Conservation (phyloP, 2,329 filamentous ascomycete species). For the Emericellopsis cladophorae region DNA sequence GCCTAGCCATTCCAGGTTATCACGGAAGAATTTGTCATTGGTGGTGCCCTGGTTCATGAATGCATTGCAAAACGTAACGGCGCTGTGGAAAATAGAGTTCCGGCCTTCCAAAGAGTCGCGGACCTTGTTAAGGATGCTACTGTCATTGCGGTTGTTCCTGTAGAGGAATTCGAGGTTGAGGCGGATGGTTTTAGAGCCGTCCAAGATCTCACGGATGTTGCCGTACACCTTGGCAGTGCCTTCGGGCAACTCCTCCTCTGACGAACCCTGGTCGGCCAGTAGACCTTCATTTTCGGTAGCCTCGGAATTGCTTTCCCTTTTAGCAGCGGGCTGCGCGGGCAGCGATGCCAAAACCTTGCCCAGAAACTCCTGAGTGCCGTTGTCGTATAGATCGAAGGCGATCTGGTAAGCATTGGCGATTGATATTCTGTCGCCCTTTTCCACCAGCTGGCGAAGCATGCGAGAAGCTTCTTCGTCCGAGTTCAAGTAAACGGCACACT, state of each 20-base stretch:
- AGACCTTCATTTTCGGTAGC: constrained; percentile 35
- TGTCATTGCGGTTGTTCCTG: constrained; percentile 86
- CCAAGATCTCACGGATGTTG: constrained; percentile 57
- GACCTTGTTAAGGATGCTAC: constrained; percentile 88
- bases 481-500: constrained; percentile 92
- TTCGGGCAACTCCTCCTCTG: constrained; percentile 40
- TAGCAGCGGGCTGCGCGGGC: constrained; percentile 35
- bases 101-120: constrained; percentile 89
- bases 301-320: constrained; percentile 24
- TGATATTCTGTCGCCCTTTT: constrained; percentile 65
- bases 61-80: constrained; percentile 92
- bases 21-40: constrained; percentile 95
- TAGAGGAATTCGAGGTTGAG: constrained; percentile 94
- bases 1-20: constrained; percentile 94
- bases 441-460: constrained; percentile 72
- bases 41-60: constrained; percentile 99
- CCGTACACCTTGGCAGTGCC: constrained; percentile 43
- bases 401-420: constrained; percentile 90
- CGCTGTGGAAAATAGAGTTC: constrained; percentile 97
- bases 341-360: constrained; percentile 77
- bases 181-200: constrained; percentile 87
- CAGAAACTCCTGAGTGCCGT: constrained; percentile 94
- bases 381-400: constrained; percentile 95
- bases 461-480: constrained; percentile 81
- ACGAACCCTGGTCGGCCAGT: constrained; percentile 34